Percentiles rank a stretch among this genome's conserved stretches.
phyloP scores from a whole-genome alignment of 345 rosid genomes.

The Eucalyptus globulus region DNA sequence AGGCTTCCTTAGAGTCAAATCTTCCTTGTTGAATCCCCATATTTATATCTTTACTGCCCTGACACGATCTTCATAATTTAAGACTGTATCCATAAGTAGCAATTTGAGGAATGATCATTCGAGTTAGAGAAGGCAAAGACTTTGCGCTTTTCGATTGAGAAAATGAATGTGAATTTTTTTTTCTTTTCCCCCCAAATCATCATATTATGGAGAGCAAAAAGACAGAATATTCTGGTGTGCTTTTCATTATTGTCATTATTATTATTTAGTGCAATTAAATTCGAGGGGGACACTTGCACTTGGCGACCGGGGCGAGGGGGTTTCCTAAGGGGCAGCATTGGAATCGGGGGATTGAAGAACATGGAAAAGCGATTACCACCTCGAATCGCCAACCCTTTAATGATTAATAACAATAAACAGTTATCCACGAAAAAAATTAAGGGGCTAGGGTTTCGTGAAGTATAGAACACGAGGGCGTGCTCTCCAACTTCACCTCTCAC shows the following conservation, averaged over 20 bases:
- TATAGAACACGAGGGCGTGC: constrained; percentile 6
- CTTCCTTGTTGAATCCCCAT: not conserved
- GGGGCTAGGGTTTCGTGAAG: not conserved
- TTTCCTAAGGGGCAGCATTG: not conserved
- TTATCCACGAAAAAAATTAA: not conserved
- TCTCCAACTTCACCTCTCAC: not conserved
- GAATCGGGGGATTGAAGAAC: not conserved
- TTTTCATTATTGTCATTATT: not conserved
- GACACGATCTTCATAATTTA: not conserved
- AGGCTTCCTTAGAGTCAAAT: not conserved
- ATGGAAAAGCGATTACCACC: not conserved
- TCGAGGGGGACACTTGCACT: not conserved
- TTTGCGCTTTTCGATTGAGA: not conserved
- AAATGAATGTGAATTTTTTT: not conserved
- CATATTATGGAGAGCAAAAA: not conserved
- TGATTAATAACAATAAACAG: not conserved
- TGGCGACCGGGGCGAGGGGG: not conserved
- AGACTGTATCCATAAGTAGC: not conserved
- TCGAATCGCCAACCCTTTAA: not conserved
- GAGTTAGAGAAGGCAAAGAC: not conserved
- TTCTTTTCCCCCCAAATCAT: not conserved
- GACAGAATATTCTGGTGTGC: not conserved
- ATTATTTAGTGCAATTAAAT: not conserved
- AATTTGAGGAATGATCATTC: not conserved
- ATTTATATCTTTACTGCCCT: not conserved